Evolutionary conservation across 768 basidiomycete genomes (phyloP).

Genomic region (Podaxis sp.): DNA sequence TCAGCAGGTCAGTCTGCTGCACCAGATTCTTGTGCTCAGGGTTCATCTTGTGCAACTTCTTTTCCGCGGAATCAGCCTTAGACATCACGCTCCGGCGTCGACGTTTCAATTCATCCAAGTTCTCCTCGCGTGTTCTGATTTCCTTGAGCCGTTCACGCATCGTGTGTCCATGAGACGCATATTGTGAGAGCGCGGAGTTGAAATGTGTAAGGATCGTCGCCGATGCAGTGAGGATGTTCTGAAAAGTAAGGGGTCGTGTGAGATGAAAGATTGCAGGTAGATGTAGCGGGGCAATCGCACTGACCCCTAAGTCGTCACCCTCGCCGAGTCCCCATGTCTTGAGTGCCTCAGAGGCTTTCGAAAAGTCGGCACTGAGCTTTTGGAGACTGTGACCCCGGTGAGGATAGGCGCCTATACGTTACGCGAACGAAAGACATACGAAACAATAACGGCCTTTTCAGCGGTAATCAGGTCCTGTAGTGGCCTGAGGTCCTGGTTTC

Average conservation of each 20-base stretch:
- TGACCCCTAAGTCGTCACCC: constrained; percentile 79
- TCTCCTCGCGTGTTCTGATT: constrained; percentile 83
- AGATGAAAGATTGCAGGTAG: constrained; percentile 11
- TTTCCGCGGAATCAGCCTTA: constrained; percentile 83
- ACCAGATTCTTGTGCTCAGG: constrained; percentile 83
- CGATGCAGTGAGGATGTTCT: constrained; percentile 79
- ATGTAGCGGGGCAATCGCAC: constrained; percentile 43
- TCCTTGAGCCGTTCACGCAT: constrained; percentile 79
- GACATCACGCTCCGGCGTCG: constrained; percentile 62
- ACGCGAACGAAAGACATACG: constrained; percentile 42
- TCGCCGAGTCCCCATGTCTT: constrained; percentile 75
- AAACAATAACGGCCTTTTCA: constrained; percentile 78
- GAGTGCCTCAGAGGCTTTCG: constrained; percentile 71
- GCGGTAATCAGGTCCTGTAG: constrained; percentile 89
- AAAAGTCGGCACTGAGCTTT: constrained; percentile 62
- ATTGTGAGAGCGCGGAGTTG: constrained; percentile 63
- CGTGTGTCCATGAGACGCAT: constrained; percentile 66
- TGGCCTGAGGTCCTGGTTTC: constrained; percentile 75
- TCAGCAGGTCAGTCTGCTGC: constrained; percentile 71
- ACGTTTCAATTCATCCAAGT: constrained; percentile 72
- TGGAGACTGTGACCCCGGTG: constrained; percentile 45
- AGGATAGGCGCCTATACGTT: not conserved
- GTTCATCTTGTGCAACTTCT: constrained; percentile 87
- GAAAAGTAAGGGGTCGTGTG: constrained; percentile 3
- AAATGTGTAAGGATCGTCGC: constrained; percentile 67